A percentile compares a stretch with the other conserved stretches of the same genome.
phyloP scores from a whole-genome alignment of 2,329 filamentous ascomycete genomes.

The Pseudocercospora fuligena region DNA sequence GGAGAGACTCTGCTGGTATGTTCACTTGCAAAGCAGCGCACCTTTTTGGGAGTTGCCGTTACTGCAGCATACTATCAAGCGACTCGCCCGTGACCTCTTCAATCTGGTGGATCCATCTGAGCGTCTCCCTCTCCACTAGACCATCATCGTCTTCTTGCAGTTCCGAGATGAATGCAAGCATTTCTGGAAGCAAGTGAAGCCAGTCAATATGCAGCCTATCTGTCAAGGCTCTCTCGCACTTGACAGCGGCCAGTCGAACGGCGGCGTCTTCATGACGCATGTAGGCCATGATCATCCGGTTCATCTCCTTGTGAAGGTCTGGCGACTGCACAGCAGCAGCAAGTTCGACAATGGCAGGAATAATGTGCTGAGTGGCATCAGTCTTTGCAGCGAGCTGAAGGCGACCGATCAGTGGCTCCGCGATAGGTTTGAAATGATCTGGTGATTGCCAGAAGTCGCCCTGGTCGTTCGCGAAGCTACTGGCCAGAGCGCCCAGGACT shows the following conservation, averaged over 20 bases:
- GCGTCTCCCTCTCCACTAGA: constrained; percentile 84
- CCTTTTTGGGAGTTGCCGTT: not conserved
- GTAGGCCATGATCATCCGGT: constrained; percentile 75
- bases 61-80: constrained; percentile 79
- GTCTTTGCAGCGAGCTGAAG: constrained; percentile 52
- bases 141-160: constrained; percentile 96
- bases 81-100: constrained; percentile 89
- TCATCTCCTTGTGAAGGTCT: constrained; percentile 90
- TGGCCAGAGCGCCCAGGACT: constrained; percentile 72
- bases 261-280: constrained; percentile 73
- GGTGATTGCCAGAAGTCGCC: constrained; percentile 96
- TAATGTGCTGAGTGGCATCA: constrained; percentile 55
- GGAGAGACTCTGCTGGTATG: no score
- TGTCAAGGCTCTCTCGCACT: constrained; percentile 72
- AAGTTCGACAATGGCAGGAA: constrained; percentile 79
- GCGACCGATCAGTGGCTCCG: constrained; percentile 71
- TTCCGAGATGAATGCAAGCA: constrained; percentile 95
- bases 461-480: constrained; percentile 85
- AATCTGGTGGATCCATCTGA: constrained; percentile 88
- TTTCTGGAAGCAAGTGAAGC: constrained; percentile 88
- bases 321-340: constrained; percentile 80
- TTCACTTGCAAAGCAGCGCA: no score
- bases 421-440: constrained; percentile 77
- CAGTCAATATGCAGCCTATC: constrained; percentile 88
- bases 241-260: constrained; percentile 80